Evolutionary conservation across 177 flowering plant genomes (phyloP).

Genomic region (Vitis hybrid): DNA sequence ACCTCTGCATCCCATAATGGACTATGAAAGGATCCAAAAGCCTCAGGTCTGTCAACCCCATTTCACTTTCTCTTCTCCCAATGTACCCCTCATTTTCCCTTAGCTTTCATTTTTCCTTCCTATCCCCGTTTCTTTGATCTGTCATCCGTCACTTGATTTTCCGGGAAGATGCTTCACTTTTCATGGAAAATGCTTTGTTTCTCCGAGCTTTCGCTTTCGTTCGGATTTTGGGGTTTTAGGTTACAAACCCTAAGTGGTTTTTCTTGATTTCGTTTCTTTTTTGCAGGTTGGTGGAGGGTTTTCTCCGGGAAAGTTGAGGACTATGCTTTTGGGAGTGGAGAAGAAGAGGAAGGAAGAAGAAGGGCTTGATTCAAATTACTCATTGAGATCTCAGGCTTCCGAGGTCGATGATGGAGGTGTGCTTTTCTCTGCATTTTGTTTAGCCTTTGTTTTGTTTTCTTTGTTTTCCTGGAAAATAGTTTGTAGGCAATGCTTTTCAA

Average conservation of each 20-base stretch:
- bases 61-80: slow-evolving; percentile 14
- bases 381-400: slow-evolving; percentile 44
- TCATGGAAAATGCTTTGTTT: slow-evolving; percentile 13
- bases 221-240: not conserved
- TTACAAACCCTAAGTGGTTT: not conserved
- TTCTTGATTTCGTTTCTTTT: not conserved
- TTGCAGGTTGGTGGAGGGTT: slow-evolving; percentile 49
- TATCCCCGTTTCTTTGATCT: not conserved
- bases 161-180: not conserved
- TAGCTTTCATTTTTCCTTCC: not conserved
- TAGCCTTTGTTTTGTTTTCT: not conserved
- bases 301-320: slow-evolving; percentile 77
- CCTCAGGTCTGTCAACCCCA: slow-evolving; percentile 9
- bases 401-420: slow-evolving; percentile 54
- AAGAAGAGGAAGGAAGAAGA: slow-evolving; percentile 64
- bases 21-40: slow-evolving; percentile 25
- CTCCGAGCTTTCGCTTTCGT: slow-evolving; percentile 4
- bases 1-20: slow-evolving; percentile 10
- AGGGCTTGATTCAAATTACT: slow-evolving; percentile 44
- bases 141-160: not conserved
- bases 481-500: too few species aligned
- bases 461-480: not conserved
- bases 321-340: slow-evolving; percentile 65
- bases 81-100: slow-evolving; percentile 1
- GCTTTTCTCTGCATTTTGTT: not conserved